Conservation (phyloP, 495 filamentous ascomycete genomes). For the Cryomyces antarcticus region DNA sequence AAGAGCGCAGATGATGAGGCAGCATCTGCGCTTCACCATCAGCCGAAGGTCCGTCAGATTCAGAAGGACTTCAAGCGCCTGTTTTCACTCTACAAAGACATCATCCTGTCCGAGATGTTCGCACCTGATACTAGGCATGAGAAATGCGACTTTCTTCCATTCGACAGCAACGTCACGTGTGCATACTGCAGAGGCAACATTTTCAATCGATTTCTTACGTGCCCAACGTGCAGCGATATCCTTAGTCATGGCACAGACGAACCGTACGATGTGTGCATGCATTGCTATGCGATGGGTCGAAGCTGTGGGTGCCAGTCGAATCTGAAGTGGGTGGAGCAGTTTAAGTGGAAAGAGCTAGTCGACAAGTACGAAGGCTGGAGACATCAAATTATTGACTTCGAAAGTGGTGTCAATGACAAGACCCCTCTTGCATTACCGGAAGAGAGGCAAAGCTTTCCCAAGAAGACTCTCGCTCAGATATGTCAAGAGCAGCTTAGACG, state of each 20-base stretch:
- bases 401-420: constrained; percentile 34
- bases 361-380: constrained; percentile 70
- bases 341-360: constrained; percentile 57
- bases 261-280: constrained; percentile 87
- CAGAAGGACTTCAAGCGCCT: constrained; percentile 59
- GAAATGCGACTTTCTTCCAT: constrained; percentile 50
- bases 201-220: constrained; percentile 91
- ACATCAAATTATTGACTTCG: constrained; percentile 45
- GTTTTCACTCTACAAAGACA: constrained; percentile 52
- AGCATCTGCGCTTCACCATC: constrained; percentile 9
- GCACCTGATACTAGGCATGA: constrained; percentile 35
- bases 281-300: constrained; percentile 85
- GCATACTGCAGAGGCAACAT: constrained; percentile 93
- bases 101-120: constrained; percentile 74
- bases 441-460: constrained; percentile 37
- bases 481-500: constrained; percentile 68
- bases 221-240: constrained; percentile 46
- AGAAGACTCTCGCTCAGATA: constrained; percentile 66
- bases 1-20: constrained; percentile 15
- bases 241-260: constrained; percentile 21
- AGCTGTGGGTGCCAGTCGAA: constrained; percentile 74
- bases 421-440: constrained; percentile 44
- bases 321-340: constrained; percentile 83
- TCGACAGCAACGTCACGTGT: constrained; percentile 79
- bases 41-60: constrained; percentile 42